A percentile compares a stretch with the other conserved stretches of the same genome.
Evolutionary conservation across 345 rosid species (phyloP).

Genomic region (Diplotaxis tenuifolia): DNA sequence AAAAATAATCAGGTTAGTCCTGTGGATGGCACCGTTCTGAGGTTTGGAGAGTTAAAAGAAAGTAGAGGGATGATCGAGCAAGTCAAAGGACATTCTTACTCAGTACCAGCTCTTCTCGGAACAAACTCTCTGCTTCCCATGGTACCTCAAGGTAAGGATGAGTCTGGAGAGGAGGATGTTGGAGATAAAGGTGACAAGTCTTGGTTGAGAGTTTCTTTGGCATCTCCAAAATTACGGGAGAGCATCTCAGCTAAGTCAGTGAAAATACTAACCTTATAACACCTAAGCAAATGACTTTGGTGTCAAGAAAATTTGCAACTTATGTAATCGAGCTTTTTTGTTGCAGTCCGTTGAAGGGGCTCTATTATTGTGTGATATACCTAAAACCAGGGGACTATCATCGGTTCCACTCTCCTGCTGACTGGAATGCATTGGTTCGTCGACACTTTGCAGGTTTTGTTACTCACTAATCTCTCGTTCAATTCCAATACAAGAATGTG

Average conservation of each 20-base stretch:
- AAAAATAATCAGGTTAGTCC: constrained; percentile 69
- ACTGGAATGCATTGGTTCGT: constrained; percentile 81
- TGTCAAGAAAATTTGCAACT: neutral
- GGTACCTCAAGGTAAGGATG: constrained; percentile 46
- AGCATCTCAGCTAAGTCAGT: constrained; percentile 52
- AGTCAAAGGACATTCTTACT: constrained; percentile 91
- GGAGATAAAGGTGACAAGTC: constrained; percentile 57
- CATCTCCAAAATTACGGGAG: constrained; percentile 73
- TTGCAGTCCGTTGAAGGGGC: constrained; percentile 83
- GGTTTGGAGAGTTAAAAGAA: constrained; percentile 81
- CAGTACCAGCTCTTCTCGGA: constrained; percentile 87
- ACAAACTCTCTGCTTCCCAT: constrained; percentile 62
- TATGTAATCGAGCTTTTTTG: neutral
- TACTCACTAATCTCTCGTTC: neutral
- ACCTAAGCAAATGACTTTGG: neutral
- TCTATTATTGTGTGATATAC: constrained; percentile 93
- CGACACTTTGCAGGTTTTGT: constrained; percentile 87
- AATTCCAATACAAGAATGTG: neutral
- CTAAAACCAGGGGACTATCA: constrained; percentile 91
- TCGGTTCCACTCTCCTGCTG: constrained; percentile 86
- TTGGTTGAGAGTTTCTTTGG: constrained; percentile 78
- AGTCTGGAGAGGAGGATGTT: constrained; percentile 40
- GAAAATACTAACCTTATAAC: neutral
- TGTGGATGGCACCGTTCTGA: constrained; percentile 81
- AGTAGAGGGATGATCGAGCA: constrained; percentile 89